Conservation (phyloP, 495 filamentous ascomycete species). For the Lophiostoma macrostomum region DNA sequence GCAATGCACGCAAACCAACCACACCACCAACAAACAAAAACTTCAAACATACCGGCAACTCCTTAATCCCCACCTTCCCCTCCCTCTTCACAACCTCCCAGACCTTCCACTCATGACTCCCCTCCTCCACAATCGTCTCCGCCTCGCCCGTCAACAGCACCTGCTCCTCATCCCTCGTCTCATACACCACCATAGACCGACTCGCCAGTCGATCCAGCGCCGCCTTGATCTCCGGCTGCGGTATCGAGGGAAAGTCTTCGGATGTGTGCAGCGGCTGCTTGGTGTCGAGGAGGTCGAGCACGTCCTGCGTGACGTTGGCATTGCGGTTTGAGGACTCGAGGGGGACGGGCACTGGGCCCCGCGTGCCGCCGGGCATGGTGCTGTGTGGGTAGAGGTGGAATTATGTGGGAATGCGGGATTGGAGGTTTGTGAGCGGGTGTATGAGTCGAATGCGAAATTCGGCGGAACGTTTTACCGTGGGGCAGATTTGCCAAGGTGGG, state of each 20-base stretch:
- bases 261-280: constrained; percentile 65
- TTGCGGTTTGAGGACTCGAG: constrained; percentile 24
- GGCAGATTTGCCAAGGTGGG: neutral
- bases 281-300: constrained; percentile 39
- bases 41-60: constrained; percentile 62
- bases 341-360: constrained; percentile 43
- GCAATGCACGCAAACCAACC: no score
- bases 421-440: neutral
- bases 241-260: constrained; percentile 70
- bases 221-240: constrained; percentile 73
- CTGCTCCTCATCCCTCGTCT: constrained; percentile 75
- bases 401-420: neutral
- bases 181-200: constrained; percentile 81
- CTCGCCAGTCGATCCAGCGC: constrained; percentile 81
- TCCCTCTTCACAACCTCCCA: constrained; percentile 79
- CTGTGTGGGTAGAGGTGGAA: neutral
- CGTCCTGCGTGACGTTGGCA: constrained; percentile 38
- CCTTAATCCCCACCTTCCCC: constrained; percentile 73
- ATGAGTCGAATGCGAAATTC: constrained; percentile 18
- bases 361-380: constrained; percentile 40
- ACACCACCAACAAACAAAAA: no score
- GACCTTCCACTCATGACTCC: constrained; percentile 92
- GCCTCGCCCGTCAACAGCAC: constrained; percentile 76
- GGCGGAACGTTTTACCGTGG: constrained; percentile 1
- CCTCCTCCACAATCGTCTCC: constrained; percentile 71